Conservation (phyloP, 1,139 yeast species). For the Sugiyamaella paludigena region DNA sequence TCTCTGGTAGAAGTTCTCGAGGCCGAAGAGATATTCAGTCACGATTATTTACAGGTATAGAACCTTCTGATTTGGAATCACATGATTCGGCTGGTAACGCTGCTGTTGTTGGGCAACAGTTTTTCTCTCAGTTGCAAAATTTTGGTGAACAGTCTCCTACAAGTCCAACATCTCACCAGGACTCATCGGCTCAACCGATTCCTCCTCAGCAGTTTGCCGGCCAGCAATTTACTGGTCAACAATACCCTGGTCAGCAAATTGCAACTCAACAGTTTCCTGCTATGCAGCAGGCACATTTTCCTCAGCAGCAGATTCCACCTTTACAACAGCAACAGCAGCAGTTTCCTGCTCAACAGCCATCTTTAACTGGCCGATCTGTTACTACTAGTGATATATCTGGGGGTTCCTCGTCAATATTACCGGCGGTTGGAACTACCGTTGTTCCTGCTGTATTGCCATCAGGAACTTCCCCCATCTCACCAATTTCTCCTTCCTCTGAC, state of each 20-base stretch:
- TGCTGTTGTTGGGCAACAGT: slow-evolving; percentile 17
- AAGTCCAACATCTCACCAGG: neutral
- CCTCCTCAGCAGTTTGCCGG: neutral
- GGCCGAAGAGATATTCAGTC: slow-evolving; percentile 53
- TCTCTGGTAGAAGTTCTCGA: slow-evolving; percentile 32
- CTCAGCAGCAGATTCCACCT: neutral
- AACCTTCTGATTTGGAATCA: slow-evolving; percentile 35
- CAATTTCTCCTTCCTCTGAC: slow-evolving; percentile 4
- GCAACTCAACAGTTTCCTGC: neutral
- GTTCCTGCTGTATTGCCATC: neutral
- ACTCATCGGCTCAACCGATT: neutral
- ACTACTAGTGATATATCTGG: neutral
- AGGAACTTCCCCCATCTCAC: neutral
- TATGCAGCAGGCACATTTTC: neutral
- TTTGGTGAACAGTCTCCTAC: slow-evolving; percentile 18
- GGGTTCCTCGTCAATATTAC: neutral
- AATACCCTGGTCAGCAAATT: neutral
- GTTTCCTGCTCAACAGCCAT: slow-evolving; percentile 3
- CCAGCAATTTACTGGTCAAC: slow-evolving; percentile 1
- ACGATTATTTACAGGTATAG: slow-evolving; percentile 51
- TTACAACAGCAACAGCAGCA: slow-evolving; percentile 5
- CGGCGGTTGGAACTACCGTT: neutral
- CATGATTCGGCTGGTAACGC: slow-evolving; percentile 12
- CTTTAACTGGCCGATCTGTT: slow-evolving; percentile 3
- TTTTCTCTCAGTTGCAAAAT: slow-evolving; percentile 26